Conservation (phyloP, 176 grass and related monocot species). For the Thinopyrum elongatum region DNA sequence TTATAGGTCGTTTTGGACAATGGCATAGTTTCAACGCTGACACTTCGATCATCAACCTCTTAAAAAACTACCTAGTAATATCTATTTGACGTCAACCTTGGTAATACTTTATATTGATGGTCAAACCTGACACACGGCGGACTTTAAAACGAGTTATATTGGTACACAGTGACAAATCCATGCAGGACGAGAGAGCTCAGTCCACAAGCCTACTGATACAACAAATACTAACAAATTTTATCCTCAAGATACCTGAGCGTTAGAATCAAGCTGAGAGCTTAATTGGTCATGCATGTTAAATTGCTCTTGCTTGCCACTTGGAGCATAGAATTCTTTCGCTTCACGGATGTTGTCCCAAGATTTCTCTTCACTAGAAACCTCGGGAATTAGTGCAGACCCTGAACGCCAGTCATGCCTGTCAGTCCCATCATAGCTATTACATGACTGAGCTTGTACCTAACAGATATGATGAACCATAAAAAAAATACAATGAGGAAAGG, state of each 20-base stretch:
- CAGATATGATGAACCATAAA: not conserved
- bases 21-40: not conserved
- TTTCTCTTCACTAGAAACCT: slow-evolving; percentile 24
- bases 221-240: no score
- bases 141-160: not conserved
- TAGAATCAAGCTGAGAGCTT: no score
- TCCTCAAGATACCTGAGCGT: no score
- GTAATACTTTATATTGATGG: not conserved
- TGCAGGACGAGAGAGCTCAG: no score
- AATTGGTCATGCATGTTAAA: no score
- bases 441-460: slow-evolving; percentile 43
- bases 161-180: not conserved
- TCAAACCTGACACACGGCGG: not conserved
- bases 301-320: no score
- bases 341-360: no score
- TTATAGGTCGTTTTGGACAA: no score
- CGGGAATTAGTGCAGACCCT: slow-evolving; percentile 27
- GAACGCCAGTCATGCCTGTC: slow-evolving; percentile 53
- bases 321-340: no score
- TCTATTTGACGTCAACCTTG: not conserved
- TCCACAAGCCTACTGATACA: no score
- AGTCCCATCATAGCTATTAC: slow-evolving; percentile 36
- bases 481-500: not conserved
- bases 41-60: not conserved
- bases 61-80: not conserved